Percentiles rank a stretch among this genome's conserved stretches.
Conservation (phyloP, 495 filamentous ascomycete genomes). For the Daldinia decipiens region DNA sequence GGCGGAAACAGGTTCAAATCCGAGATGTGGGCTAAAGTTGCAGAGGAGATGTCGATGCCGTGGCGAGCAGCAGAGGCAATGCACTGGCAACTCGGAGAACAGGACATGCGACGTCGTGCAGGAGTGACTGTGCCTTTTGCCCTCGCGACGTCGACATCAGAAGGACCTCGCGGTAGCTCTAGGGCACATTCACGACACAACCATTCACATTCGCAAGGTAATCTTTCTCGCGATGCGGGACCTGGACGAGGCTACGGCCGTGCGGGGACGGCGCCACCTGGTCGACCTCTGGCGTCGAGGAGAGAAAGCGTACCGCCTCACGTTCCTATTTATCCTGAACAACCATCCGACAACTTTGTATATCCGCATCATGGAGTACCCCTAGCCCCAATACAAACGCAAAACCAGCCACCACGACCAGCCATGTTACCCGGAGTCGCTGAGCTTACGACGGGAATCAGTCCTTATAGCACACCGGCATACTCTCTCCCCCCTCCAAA, state of each 20-base stretch:
- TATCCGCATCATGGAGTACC: slow-evolving; percentile 46
- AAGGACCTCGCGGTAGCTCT: slow-evolving; percentile 62
- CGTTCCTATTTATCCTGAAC: slow-evolving; percentile 50
- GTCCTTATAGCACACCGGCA: slow-evolving; percentile 63
- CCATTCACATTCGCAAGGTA: slow-evolving; percentile 61
- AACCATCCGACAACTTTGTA: slow-evolving; percentile 48
- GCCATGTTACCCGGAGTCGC: slow-evolving; percentile 62
- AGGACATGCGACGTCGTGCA: slow-evolving; percentile 91
- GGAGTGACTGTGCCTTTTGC: slow-evolving; percentile 79
- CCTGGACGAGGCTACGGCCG: slow-evolving; percentile 52
- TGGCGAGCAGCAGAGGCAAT: slow-evolving; percentile 96
- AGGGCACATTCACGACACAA: slow-evolving; percentile 52
- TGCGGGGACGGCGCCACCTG: slow-evolving; percentile 30
- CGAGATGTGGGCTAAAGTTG: slow-evolving; percentile 96
- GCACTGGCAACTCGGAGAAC: slow-evolving; percentile 96
- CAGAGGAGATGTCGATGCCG: slow-evolving; percentile 93
- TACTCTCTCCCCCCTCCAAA: slow-evolving; percentile 56
- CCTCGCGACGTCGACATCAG: slow-evolving; percentile 68
- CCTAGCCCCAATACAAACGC: slow-evolving; percentile 58
- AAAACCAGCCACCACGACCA: slow-evolving; percentile 41
- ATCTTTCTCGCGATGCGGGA: slow-evolving; percentile 51
- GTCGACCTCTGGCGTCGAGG: slow-evolving; percentile 50
- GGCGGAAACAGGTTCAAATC: slow-evolving; percentile 79
- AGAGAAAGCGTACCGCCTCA: slow-evolving; percentile 57
- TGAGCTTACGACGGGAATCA: slow-evolving; percentile 65